These are phyloP conservation scores for Nymphaea colorata DNA, from an alignment of 164 flowering plant genomes.

Conservation along the genomic window DNA sequence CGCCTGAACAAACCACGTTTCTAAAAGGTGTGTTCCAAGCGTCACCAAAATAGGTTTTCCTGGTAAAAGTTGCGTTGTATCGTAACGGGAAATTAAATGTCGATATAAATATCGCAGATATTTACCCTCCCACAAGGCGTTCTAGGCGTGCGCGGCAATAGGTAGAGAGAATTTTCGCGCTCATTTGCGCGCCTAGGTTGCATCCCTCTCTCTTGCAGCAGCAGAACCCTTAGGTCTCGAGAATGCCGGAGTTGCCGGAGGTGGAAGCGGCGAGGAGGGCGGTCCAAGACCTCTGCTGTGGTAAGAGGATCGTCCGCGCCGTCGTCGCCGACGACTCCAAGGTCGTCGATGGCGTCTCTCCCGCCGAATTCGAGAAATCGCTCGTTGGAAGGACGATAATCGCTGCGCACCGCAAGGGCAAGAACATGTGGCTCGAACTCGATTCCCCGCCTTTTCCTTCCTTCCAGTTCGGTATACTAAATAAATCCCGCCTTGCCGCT, in stretches of 20 bases:
- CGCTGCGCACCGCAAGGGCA: conserved; percentile 83
- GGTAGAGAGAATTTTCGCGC: no score
- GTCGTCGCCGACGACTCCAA: conserved; percentile 67
- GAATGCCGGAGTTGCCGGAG: conserved; percentile 96
- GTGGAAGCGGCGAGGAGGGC: conserved; percentile 96
- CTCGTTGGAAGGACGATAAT: conserved; percentile 65
- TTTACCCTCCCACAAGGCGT: no score
- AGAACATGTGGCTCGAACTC: conserved; percentile 86
- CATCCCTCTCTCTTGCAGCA: no score
- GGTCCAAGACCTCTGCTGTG: conserved; percentile 51
- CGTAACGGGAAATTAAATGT: no score
- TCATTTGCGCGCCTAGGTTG: no score
- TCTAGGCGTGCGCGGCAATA: no score
- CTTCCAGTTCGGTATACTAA: conserved; percentile 70
- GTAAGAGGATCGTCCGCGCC: conserved; percentile 52
- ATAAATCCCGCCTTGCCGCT: background rate
- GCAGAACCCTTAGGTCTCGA: background rate
- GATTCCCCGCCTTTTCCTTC: conserved; percentile 93
- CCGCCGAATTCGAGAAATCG: conserved; percentile 54
- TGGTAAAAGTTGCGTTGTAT: no score
- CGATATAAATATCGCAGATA: no score
- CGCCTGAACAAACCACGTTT: no score
- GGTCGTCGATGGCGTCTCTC: conserved; percentile 75
- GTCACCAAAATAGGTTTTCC: no score
- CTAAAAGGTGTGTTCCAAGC: no score